phyloP scores from a whole-genome alignment of 2,329 filamentous ascomycete genomes.

The Curvularia hawaiiensis region DNA sequence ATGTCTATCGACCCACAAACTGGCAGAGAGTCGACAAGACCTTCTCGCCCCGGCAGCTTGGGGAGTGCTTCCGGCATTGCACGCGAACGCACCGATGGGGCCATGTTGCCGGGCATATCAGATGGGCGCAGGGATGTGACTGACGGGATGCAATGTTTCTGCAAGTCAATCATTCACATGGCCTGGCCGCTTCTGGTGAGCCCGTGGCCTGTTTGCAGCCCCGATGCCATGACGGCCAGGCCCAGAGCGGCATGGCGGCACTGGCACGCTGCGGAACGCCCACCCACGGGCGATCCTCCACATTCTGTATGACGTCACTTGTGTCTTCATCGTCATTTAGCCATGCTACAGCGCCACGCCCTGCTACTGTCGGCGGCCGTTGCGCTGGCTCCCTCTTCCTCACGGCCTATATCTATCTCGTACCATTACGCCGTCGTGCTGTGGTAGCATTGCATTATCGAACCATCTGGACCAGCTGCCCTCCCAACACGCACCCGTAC shows the following conservation, averaged over 20 bases:
- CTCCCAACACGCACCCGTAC: neutral
- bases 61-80: neutral
- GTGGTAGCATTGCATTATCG: neutral
- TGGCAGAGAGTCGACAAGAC: too few relatives aligned
- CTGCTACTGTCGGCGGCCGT: constrained; percentile 4
- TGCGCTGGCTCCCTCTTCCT: neutral
- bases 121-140: constrained; percentile 10
- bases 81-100: neutral
- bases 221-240: constrained; percentile 13
- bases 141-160: constrained; percentile 1
- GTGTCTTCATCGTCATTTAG: constrained; percentile 32
- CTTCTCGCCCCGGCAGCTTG: neutral
- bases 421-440: neutral
- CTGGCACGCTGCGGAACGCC: constrained; percentile 5
- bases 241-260: constrained; percentile 16
- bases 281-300: constrained; percentile 24
- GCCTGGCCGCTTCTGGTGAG: constrained; percentile 9
- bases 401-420: neutral
- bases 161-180: constrained; percentile 3
- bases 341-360: constrained; percentile 21
- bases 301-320: constrained; percentile 38
- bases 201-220: constrained; percentile 5
- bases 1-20: neutral
- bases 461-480: neutral
- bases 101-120: too few relatives aligned